phyloP scores from a whole-genome alignment of 306 rosid species.

The Lagenaria siceraria region DNA sequence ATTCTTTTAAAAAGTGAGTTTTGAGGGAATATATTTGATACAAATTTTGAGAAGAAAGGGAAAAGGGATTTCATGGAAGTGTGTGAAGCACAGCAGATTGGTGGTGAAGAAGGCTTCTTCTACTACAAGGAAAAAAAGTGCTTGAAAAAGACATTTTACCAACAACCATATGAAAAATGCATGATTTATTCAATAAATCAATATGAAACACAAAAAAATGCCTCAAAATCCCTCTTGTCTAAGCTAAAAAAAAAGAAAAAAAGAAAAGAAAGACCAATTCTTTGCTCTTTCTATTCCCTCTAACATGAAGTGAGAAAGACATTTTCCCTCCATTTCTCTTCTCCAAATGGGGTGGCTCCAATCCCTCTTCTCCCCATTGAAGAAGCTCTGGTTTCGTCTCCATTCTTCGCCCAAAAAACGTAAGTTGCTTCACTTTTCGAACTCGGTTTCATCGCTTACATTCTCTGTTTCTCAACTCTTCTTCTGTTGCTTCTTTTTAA shows the following conservation, averaged over 20 bases:
- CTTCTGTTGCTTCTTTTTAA: background rate
- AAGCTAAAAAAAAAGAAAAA: constrained; percentile 27
- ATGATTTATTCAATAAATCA: constrained; percentile 28
- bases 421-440: constrained; percentile 12
- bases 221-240: constrained; percentile 42
- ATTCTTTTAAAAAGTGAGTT: constrained; percentile 5
- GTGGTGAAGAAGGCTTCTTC: constrained; percentile 47
- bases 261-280: background rate
- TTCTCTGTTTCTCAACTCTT: background rate
- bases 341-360: constrained; percentile 88
- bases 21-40: constrained; percentile 17
- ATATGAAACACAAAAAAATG: constrained; percentile 12
- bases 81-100: constrained; percentile 50
- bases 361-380: constrained; percentile 77
- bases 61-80: constrained; percentile 19
- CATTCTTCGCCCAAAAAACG: constrained; percentile 69
- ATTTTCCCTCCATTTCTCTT: constrained; percentile 13
- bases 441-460: background rate
- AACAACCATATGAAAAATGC: constrained; percentile 22
- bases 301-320: constrained; percentile 19
- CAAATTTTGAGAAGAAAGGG: constrained; percentile 7
- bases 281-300: constrained; percentile 16
- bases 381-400: constrained; percentile 67
- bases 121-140: constrained; percentile 29
- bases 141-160: constrained; percentile 64